phyloP scores from a whole-genome alignment of 2,329 filamentous ascomycete species.

The Aureobasidium mangrovei region DNA sequence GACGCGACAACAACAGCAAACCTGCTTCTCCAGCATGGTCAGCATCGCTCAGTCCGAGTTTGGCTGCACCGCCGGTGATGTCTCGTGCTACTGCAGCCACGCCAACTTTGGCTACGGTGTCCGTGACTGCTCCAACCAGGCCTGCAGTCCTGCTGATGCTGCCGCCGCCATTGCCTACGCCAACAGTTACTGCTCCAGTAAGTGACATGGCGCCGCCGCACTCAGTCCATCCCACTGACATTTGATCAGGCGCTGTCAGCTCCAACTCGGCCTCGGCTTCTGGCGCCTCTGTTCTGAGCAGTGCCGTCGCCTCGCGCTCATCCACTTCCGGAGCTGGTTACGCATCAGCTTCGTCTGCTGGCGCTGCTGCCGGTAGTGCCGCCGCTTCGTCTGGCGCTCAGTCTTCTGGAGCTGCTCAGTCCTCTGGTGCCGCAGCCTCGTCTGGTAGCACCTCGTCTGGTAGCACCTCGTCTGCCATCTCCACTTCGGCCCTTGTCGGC shows the following conservation, averaged over 20 bases:
- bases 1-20: constrained; percentile 21
- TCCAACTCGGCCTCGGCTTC: neutral
- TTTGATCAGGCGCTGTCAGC: constrained; percentile 11
- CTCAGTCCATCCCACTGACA: neutral
- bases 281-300: constrained; percentile 3
- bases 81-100: constrained; percentile 29
- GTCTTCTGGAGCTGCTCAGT: constrained; percentile 1
- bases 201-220: neutral
- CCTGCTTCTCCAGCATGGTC: constrained; percentile 31
- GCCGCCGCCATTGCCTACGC: constrained; percentile 27
- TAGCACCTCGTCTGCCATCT: constrained; percentile 17
- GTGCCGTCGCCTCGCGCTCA: constrained; percentile 11
- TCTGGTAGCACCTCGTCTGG: constrained; percentile 5
- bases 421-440: constrained; percentile 10
- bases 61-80: constrained; percentile 26
- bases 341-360: constrained; percentile 15
- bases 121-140: constrained; percentile 31
- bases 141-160: constrained; percentile 21
- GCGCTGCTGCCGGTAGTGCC: constrained; percentile 10
- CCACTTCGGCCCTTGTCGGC: constrained; percentile 25
- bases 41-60: constrained; percentile 22
- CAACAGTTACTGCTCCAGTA: constrained; percentile 24
- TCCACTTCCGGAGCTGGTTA: constrained; percentile 15
- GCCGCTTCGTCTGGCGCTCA: neutral
- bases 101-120: constrained; percentile 31